Evolutionary conservation across 2,329 filamentous ascomycete species (phyloP).

Genomic region (Trichoderma koningiopsis): DNA sequence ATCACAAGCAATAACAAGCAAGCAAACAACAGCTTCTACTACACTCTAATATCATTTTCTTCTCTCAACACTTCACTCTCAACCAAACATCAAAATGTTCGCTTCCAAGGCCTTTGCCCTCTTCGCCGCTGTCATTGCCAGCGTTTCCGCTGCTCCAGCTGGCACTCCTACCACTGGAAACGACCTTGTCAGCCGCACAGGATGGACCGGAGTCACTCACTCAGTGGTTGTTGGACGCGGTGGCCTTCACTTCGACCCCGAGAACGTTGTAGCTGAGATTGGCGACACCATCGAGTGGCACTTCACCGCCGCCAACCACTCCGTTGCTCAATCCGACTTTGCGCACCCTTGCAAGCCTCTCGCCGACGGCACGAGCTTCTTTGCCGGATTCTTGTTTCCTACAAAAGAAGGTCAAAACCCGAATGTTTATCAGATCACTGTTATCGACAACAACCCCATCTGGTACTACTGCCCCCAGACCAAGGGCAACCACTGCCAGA

Average conservation of each 20-base stretch:
- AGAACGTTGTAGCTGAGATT: slow-evolving; percentile 51
- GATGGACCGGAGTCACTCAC: slow-evolving; percentile 14
- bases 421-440: slow-evolving; percentile 30
- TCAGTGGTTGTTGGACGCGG: slow-evolving; percentile 20
- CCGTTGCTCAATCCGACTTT: slow-evolving; percentile 62
- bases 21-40: background rate
- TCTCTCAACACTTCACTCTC: background rate
- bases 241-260: slow-evolving; percentile 52
- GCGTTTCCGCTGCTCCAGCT: slow-evolving; percentile 14
- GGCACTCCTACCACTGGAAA: slow-evolving; percentile 16
- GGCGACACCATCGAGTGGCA: slow-evolving; percentile 53
- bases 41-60: background rate
- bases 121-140: slow-evolving; percentile 16
- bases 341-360: slow-evolving; percentile 61
- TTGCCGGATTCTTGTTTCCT: slow-evolving; percentile 24
- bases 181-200: background rate
- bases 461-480: slow-evolving; percentile 61
- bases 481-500: slow-evolving; percentile 60
- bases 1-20: slow-evolving; percentile 3
- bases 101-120: slow-evolving; percentile 16
- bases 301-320: slow-evolving; percentile 55
- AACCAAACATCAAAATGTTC: slow-evolving; percentile 24
- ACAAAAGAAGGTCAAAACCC: slow-evolving; percentile 29
- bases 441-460: slow-evolving; percentile 52
- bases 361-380: slow-evolving; percentile 51